phyloP scores from a whole-genome alignment of 1,284 basidiomycete species.

The Austroboletus niveus region DNA sequence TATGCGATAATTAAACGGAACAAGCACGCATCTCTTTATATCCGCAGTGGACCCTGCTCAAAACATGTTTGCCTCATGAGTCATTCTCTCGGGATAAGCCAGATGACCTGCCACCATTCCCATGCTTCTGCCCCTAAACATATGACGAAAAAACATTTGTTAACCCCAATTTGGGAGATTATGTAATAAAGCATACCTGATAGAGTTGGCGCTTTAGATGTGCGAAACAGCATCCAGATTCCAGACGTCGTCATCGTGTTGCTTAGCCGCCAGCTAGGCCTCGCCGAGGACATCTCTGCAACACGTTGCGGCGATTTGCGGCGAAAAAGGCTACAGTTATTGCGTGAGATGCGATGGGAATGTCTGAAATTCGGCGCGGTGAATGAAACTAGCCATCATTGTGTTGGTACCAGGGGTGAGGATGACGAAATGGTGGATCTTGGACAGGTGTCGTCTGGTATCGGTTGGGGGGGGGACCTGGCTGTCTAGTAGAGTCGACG shows the following conservation, averaged over 20 bases:
- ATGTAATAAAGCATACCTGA: neutral
- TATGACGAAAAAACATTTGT: no score
- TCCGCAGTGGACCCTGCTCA: conserved; percentile 11
- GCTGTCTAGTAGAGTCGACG: neutral
- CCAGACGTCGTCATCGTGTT: no score
- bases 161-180: neutral
- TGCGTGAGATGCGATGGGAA: neutral
- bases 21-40: conserved; percentile 7
- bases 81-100: no score
- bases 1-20: neutral
- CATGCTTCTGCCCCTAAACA: no score
- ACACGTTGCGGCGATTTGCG: conserved; percentile 7
- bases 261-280: neutral
- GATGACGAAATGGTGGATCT: neutral
- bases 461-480: conserved; percentile 3
- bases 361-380: neutral
- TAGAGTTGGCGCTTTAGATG: neutral
- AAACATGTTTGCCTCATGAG: neutral
- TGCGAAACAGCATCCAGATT: no score
- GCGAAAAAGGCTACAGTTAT: neutral
- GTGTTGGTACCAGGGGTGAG: neutral
- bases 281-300: neutral
- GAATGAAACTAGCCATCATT: neutral
- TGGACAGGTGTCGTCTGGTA: conserved; percentile 1
- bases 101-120: no score